Conservation (phyloP, 163 green algal species). For the Chlamydomonas reinhardtii region DNA sequence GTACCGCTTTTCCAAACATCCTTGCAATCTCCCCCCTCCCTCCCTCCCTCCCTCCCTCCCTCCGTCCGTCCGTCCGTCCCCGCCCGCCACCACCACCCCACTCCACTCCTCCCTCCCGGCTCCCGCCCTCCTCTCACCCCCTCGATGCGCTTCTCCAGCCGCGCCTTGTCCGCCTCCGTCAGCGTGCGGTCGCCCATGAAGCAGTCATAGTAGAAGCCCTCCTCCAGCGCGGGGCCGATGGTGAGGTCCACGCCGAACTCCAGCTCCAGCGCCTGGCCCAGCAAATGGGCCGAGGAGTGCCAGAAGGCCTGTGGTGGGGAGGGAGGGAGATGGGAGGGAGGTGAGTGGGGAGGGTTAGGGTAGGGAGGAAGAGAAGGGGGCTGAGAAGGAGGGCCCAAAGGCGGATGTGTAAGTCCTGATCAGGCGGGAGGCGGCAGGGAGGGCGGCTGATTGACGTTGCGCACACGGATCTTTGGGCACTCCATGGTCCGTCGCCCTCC, state of each 20-base stretch:
- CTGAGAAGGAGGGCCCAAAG: too few relatives aligned
- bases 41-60: too few relatives aligned
- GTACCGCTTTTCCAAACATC: too few relatives aligned
- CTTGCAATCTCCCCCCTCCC: too few relatives aligned
- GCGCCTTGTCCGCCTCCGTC: slow-evolving; percentile 72
- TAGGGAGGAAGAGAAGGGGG: too few relatives aligned
- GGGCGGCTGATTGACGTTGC: too few relatives aligned
- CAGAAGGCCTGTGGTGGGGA: slow-evolving; percentile 91
- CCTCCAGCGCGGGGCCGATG: slow-evolving; percentile 94
- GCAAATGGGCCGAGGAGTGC: slow-evolving; percentile 95
- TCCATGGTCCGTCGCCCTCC: too few relatives aligned
- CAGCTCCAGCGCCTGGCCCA: slow-evolving; percentile 96
- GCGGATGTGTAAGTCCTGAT: too few relatives aligned
- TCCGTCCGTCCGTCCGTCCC: too few relatives aligned
- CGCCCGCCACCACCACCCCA: neutral
- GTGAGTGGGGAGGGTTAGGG: too few relatives aligned
- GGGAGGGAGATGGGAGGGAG: neutral
- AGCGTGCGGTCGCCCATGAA: slow-evolving; percentile 91
- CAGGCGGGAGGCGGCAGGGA: too few relatives aligned
- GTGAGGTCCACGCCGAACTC: slow-evolving; percentile 96
- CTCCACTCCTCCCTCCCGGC: neutral
- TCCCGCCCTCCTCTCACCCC: slow-evolving; percentile 8
- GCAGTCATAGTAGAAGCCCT: slow-evolving; percentile 98
- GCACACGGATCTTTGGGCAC: too few relatives aligned
- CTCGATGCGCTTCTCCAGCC: slow-evolving; percentile 87